A percentile compares a stretch with the other conserved stretches of the same genome.
Evolutionary conservation across 805 yeast species (phyloP).

Genomic region (Suhomyces tanzawaensis): DNA sequence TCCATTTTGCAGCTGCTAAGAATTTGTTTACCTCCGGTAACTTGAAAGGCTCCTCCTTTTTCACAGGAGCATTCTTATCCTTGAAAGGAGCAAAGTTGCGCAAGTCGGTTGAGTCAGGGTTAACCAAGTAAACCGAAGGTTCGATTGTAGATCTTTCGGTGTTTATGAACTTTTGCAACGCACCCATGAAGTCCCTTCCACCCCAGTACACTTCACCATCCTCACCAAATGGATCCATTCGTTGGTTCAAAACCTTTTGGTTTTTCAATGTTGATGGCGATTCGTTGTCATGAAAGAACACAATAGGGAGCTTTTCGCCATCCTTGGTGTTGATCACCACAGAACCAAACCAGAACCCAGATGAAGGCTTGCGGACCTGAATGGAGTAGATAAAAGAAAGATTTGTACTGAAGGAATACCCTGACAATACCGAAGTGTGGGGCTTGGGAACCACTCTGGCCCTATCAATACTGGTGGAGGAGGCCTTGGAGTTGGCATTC

Average conservation of each 20-base stretch:
- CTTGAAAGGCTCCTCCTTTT: conserved; percentile 19
- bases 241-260: conserved; percentile 55
- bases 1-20: conserved; percentile 78
- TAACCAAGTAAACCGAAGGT: conserved; percentile 67
- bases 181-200: conserved; percentile 70
- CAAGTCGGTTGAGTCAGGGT: conserved; percentile 70
- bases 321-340: conserved; percentile 67
- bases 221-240: conserved; percentile 72
- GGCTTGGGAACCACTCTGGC: conserved; percentile 48
- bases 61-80: conserved; percentile 8
- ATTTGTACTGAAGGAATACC: conserved; percentile 69
- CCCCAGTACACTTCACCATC: conserved; percentile 77
- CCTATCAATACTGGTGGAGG: background rate
- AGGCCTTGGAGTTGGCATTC: background rate
- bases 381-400: conserved; percentile 67
- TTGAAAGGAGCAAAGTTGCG: conserved; percentile 50
- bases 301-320: conserved; percentile 70
- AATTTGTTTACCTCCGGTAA: conserved; percentile 45
- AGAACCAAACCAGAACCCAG: conserved; percentile 93
- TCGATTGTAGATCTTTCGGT: conserved; percentile 71
- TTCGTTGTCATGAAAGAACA: conserved; percentile 92
- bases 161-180: conserved; percentile 53
- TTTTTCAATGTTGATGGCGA: conserved; percentile 68
- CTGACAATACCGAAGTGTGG: conserved; percentile 46
- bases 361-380: conserved; percentile 78